Conservation (phyloP, 1,284 basidiomycete species). For the Boletus coffeatus region DNA sequence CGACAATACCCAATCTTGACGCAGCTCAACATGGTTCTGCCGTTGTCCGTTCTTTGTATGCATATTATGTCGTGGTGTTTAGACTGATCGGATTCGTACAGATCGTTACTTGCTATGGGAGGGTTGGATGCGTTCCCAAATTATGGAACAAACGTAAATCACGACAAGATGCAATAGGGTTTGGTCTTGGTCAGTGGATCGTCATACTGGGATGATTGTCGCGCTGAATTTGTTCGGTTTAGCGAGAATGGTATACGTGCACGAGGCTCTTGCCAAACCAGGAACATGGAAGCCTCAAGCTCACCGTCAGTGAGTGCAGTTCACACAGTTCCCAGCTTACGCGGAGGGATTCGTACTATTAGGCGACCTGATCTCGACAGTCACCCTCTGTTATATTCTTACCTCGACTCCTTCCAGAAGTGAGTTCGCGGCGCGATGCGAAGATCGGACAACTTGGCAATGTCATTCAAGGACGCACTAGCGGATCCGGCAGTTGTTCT, state of each 20-base stretch:
- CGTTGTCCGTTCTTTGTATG: neutral
- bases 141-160: neutral
- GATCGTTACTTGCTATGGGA: neutral
- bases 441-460: neutral
- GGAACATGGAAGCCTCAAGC: neutral
- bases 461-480: slow-evolving; percentile 3
- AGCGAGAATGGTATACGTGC: slow-evolving; percentile 4
- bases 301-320: neutral
- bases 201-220: neutral
- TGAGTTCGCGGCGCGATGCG: neutral
- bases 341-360: slow-evolving; percentile 6
- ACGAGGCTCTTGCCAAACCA: neutral
- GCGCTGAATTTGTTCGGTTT: neutral
- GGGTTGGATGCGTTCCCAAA: slow-evolving; percentile 1
- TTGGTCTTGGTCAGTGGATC: slow-evolving; percentile 6
- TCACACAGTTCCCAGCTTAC: neutral
- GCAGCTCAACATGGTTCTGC: neutral
- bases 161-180: slow-evolving; percentile 3
- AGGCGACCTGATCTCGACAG: slow-evolving; percentile 7
- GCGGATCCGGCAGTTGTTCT: slow-evolving; percentile 8
- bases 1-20: slow-evolving; percentile 7
- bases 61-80: neutral
- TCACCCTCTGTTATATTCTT: slow-evolving; percentile 12
- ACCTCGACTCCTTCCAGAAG: slow-evolving; percentile 9
- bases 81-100: neutral